Evolutionary conservation across 371 early-diverging fungal species (phyloP).

Genomic region (Basidiobolus meristosporus): DNA sequence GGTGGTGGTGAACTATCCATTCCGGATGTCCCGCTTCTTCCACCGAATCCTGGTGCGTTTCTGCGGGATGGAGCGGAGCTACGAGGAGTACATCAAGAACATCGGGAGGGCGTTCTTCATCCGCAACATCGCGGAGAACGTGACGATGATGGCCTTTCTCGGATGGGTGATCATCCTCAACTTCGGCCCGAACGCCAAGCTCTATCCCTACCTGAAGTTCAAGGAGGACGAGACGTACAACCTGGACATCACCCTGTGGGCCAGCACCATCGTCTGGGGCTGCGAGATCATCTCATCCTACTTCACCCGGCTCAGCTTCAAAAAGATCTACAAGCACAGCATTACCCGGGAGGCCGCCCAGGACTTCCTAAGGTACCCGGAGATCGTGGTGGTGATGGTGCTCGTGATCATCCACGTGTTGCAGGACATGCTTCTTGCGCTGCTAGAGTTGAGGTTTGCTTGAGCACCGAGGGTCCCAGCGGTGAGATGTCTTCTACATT

Average conservation of each 20-base stretch:
- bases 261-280: slow-evolving; percentile 34
- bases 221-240: slow-evolving; percentile 18
- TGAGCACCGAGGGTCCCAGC: no score
- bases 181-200: slow-evolving; percentile 37
- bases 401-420: slow-evolving; percentile 49
- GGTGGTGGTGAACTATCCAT: slow-evolving; percentile 50
- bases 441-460: slow-evolving; percentile 37
- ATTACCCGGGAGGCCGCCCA: slow-evolving; percentile 34
- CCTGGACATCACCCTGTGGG: slow-evolving; percentile 24
- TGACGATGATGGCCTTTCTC: slow-evolving; percentile 51
- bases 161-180: slow-evolving; percentile 47
- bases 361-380: slow-evolving; percentile 43
- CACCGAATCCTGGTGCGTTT: slow-evolving; percentile 21
- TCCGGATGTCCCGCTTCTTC: slow-evolving; percentile 36
- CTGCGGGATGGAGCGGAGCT: slow-evolving; percentile 26
- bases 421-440: slow-evolving; percentile 46
- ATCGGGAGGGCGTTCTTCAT: slow-evolving; percentile 45
- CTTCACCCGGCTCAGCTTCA: slow-evolving; percentile 28
- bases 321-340: slow-evolving; percentile 20
- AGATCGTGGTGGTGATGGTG: slow-evolving; percentile 39
- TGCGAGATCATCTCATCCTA: slow-evolving; percentile 37
- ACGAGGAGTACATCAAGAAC: slow-evolving; percentile 39
- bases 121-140: slow-evolving; percentile 53
- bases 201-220: slow-evolving; percentile 18
- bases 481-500: no score